phyloP scores from a whole-genome alignment of 345 rosid species.

The Acer campestre region DNA sequence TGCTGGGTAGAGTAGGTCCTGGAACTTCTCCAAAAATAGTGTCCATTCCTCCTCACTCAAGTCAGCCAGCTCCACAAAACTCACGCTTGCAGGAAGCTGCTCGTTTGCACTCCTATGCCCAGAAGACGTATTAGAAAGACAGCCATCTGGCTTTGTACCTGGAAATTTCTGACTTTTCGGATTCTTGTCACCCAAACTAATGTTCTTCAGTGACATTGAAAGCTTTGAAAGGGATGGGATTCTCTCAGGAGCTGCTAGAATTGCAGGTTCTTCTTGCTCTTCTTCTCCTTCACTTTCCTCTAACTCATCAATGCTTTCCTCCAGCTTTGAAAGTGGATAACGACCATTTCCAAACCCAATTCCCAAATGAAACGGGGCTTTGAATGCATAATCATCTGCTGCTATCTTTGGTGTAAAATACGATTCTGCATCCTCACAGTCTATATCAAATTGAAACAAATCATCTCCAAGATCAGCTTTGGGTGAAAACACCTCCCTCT shows the following conservation, averaged over 20 bases:
- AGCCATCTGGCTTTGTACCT: slow-evolving; percentile 55
- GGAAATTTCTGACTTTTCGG: slow-evolving; percentile 41
- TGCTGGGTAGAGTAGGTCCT: slow-evolving; percentile 69
- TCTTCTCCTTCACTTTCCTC: slow-evolving; percentile 62
- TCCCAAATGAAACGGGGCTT: slow-evolving; percentile 50
- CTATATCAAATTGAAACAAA: slow-evolving; percentile 77
- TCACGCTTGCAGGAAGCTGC: slow-evolving; percentile 73
- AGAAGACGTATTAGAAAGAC: slow-evolving; percentile 52
- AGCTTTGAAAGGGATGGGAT: slow-evolving; percentile 61
- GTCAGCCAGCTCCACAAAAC: slow-evolving; percentile 86
- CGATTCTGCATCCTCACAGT: slow-evolving; percentile 61
- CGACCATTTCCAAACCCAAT: slow-evolving; percentile 51
- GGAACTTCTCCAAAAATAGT: slow-evolving; percentile 74
- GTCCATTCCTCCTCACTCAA: slow-evolving; percentile 86
- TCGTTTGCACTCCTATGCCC: slow-evolving; percentile 92
- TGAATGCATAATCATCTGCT: slow-evolving; percentile 45
- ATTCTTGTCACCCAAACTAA: slow-evolving; percentile 54
- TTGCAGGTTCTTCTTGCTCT: slow-evolving; percentile 36
- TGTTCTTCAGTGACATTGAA: slow-evolving; percentile 72
- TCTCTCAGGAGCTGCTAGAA: slow-evolving; percentile 34
- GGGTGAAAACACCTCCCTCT: slow-evolving; percentile 61
- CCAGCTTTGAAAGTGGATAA: slow-evolving; percentile 66
- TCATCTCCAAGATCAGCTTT: slow-evolving; percentile 59
- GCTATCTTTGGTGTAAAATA: slow-evolving; percentile 46
- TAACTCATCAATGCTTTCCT: slow-evolving; percentile 78